Conservation (phyloP, 2,329 filamentous ascomycete genomes). For the Colletotrichum agaves region DNA sequence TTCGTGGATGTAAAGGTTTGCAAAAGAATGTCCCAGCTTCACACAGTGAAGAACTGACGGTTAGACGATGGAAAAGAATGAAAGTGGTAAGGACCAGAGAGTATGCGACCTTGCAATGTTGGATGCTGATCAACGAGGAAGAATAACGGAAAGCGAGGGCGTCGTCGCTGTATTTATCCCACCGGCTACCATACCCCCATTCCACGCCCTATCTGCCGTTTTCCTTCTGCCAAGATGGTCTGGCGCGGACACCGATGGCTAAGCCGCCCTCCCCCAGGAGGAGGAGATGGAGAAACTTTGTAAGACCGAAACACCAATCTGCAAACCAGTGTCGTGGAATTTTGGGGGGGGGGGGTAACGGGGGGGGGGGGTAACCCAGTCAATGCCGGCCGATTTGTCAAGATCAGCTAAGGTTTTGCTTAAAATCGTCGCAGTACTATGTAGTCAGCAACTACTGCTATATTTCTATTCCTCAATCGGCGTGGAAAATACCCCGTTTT, state of each 20-base stretch:
- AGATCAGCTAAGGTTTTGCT: too few relatives aligned
- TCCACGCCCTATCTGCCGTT: neutral
- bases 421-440: too few relatives aligned
- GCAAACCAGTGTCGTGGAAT: constrained; percentile 28
- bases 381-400: constrained; percentile 31
- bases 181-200: neutral
- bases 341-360: too few relatives aligned
- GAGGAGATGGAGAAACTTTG: constrained; percentile 23
- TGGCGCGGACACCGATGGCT: neutral
- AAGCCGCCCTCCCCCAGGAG: constrained; percentile 22
- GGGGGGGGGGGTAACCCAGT: constrained; percentile 27
- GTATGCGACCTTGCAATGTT: constrained; percentile 35
- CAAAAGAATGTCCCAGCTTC: constrained; percentile 38
- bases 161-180: constrained; percentile 27
- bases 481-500: too few relatives aligned
- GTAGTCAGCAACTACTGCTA: too few relatives aligned
- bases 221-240: neutral
- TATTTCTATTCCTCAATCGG: too few relatives aligned
- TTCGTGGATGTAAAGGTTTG: constrained; percentile 28
- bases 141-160: neutral
- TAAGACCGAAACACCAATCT: constrained; percentile 34
- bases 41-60: constrained; percentile 38
- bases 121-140: constrained; percentile 20
- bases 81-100: constrained; percentile 34
- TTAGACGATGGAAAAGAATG: constrained; percentile 31